Percentiles rank a stretch among this genome's conserved stretches.
Conservation (phyloP, 768 basidiomycete species). For the Tricholoma bakamatsutake region DNA sequence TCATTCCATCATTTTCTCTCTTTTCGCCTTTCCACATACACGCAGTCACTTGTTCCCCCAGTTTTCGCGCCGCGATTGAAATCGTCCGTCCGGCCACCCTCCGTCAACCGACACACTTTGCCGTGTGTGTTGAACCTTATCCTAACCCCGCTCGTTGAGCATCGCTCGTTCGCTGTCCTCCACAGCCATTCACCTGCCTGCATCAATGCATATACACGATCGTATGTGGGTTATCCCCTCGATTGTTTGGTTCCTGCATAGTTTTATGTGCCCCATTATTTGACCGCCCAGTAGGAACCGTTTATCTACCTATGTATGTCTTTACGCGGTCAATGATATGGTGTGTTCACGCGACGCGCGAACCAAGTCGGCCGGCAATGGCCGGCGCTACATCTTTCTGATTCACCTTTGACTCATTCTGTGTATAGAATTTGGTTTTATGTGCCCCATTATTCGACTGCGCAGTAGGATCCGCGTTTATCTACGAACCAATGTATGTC, state of each 20-base stretch:
- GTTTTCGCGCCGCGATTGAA: not conserved
- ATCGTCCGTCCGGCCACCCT: not conserved
- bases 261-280: not conserved
- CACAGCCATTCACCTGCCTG: not conserved
- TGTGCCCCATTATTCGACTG: too few relatives aligned
- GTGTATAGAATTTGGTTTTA: too few relatives aligned
- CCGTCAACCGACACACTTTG: not conserved
- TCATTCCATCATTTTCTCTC: not conserved
- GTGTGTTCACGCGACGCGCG: too few relatives aligned
- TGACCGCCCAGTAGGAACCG: too few relatives aligned
- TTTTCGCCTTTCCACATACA: not conserved
- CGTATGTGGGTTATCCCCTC: not conserved
- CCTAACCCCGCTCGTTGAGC: not conserved
- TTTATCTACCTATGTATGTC: too few relatives aligned
- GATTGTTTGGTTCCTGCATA: not conserved
- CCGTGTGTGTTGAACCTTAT: not conserved
- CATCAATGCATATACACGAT: not conserved
- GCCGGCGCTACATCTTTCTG: too few relatives aligned
- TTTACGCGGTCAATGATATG: too few relatives aligned
- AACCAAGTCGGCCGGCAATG: too few relatives aligned
- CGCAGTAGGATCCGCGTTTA: too few relatives aligned
- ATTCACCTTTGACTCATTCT: too few relatives aligned
- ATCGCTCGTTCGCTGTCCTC: not conserved
- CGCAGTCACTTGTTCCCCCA: not conserved
- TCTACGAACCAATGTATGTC: too few relatives aligned